Percentiles rank a stretch among this genome's conserved stretches.
phyloP scores from a whole-genome alignment of 768 basidiomycete species.

The Mycena latifolia region DNA sequence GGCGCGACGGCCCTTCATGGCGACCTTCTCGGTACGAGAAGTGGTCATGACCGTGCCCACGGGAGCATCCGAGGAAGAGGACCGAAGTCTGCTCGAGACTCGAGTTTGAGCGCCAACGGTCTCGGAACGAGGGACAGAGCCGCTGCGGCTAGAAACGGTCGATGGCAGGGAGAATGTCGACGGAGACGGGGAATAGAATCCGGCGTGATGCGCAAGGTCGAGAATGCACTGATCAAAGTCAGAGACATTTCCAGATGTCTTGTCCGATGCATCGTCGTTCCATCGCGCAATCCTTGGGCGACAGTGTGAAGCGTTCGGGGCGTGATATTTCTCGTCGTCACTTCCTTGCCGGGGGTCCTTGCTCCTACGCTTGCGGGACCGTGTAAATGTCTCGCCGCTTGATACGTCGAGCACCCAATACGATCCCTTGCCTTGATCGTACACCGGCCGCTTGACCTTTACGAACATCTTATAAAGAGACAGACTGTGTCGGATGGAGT shows the following conservation, averaged over 20 bases:
- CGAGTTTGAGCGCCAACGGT: not conserved
- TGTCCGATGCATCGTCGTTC: not conserved
- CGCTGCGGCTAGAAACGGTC: not conserved
- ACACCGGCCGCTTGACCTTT: not conserved
- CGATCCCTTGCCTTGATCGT: constrained; percentile 1
- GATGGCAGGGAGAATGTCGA: not conserved
- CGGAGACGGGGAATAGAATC: not conserved
- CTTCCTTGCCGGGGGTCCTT: not conserved
- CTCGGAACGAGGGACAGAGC: not conserved
- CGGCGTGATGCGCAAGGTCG: not conserved
- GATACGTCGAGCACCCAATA: constrained; percentile 10
- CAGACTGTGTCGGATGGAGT: constrained; percentile 20
- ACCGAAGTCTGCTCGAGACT: not conserved
- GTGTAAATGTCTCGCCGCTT: not conserved
- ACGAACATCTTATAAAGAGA: constrained; percentile 11
- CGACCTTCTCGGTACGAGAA: not conserved
- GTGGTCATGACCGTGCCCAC: not conserved
- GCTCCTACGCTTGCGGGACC: constrained; percentile 9
- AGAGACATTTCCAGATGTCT: not conserved
- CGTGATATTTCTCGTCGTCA: not conserved
- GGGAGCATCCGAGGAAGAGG: not conserved
- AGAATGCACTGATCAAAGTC: not conserved
- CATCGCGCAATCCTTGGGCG: not conserved
- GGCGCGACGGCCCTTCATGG: not conserved
- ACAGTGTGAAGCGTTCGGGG: not conserved